Conservation (phyloP, 371 early-diverging fungal genomes). For the Mucor indicus region DNA sequence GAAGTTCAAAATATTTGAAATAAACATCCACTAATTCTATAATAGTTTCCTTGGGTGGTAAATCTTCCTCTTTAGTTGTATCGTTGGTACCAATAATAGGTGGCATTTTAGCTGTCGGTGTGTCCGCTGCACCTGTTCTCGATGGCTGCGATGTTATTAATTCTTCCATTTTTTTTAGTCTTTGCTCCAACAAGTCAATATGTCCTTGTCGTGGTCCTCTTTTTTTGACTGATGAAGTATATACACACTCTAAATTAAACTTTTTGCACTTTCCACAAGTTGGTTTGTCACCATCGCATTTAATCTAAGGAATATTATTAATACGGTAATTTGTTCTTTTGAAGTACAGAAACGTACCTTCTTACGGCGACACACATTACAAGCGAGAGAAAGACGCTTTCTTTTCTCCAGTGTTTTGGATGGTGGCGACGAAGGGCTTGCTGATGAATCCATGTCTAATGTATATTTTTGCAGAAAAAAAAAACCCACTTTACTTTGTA, state of each 20-base stretch:
- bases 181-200: slow-evolving; percentile 59
- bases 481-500: too few relatives aligned
- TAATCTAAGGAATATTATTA: slow-evolving; percentile 28
- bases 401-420: slow-evolving; percentile 29
- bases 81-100: neutral
- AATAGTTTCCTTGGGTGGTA: neutral
- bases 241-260: slow-evolving; percentile 56
- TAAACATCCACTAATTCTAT: slow-evolving; percentile 6
- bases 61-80: neutral
- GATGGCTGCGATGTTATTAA: neutral
- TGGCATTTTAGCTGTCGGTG: neutral
- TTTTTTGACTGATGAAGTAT: slow-evolving; percentile 57
- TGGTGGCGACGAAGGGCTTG: too few relatives aligned
- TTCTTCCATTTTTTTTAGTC: slow-evolving; percentile 59
- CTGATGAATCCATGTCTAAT: too few relatives aligned
- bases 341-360: slow-evolving; percentile 45
- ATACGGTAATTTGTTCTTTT: neutral
- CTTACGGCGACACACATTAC: slow-evolving; percentile 66
- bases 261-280: slow-evolving; percentile 70
- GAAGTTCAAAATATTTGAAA: slow-evolving; percentile 4
- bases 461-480: too few relatives aligned
- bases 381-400: slow-evolving; percentile 66
- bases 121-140: neutral
- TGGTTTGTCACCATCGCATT: slow-evolving; percentile 68
- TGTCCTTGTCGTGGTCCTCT: slow-evolving; percentile 71